phyloP scores from a whole-genome alignment of 108 stramenopile species.

The Thalassiosira profunda region DNA sequence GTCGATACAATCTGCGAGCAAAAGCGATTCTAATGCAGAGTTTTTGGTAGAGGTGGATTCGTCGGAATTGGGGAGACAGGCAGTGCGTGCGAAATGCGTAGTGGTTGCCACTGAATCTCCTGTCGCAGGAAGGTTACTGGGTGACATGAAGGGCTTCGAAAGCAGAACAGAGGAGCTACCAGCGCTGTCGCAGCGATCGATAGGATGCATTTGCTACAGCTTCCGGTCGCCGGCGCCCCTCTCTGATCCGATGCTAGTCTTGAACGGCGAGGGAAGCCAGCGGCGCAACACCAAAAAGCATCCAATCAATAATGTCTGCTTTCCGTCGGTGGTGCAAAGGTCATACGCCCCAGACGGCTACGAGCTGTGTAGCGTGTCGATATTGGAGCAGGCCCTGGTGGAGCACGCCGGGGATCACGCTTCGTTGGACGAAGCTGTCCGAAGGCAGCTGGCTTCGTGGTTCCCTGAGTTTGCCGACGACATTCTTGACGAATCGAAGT shows the following conservation, averaged over 20 bases:
- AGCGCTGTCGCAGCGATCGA: slow-evolving; percentile 68
- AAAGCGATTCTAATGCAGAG: not conserved
- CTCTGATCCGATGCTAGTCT: slow-evolving; percentile 78
- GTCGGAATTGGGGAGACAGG: not conserved
- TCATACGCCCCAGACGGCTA: slow-evolving; percentile 73
- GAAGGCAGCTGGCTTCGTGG: slow-evolving; percentile 69
- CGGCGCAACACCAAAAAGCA: slow-evolving; percentile 39
- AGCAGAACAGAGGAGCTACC: slow-evolving; percentile 29
- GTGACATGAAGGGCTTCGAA: slow-evolving; percentile 51
- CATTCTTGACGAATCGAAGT: slow-evolving; percentile 62
- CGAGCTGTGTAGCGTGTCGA: slow-evolving; percentile 74
- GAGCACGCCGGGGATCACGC: slow-evolving; percentile 49
- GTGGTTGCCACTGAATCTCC: slow-evolving; percentile 82
- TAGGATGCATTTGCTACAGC: slow-evolving; percentile 84
- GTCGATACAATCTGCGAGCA: slow-evolving; percentile 23
- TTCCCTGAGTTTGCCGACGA: slow-evolving; percentile 57
- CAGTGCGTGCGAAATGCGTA: slow-evolving; percentile 52
- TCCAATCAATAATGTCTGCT: slow-evolving; percentile 90
- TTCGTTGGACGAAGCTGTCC: slow-evolving; percentile 64
- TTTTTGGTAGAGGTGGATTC: slow-evolving; percentile 10
- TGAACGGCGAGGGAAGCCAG: slow-evolving; percentile 63
- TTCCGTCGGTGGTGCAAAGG: slow-evolving; percentile 79
- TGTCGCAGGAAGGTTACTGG: slow-evolving; percentile 58
- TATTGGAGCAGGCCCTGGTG: slow-evolving; percentile 67
- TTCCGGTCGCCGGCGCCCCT: slow-evolving; percentile 72